phyloP scores from a whole-genome alignment of 192 early-diverging fungal genomes.

The Mortierella claussenii region DNA sequence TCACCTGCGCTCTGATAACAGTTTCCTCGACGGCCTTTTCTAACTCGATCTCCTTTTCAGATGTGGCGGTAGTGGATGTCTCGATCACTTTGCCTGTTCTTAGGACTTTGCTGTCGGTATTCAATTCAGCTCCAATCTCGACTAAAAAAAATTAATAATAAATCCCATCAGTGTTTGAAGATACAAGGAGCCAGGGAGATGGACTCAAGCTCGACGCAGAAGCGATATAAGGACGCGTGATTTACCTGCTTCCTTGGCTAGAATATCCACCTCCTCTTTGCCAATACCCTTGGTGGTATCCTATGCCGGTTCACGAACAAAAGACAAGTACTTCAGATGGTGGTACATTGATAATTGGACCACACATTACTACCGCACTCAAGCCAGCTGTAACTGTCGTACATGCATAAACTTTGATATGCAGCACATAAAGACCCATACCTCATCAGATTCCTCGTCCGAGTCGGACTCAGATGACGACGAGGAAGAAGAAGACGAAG shows the following conservation, averaged over 20 bases:
- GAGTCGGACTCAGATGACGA: slow-evolving; percentile 18
- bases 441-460: slow-evolving; percentile 25
- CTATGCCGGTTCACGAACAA: too few species aligned
- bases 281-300: slow-evolving; percentile 22
- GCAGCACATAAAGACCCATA: neutral
- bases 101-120: slow-evolving; percentile 37
- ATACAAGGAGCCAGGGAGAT: too few species aligned
- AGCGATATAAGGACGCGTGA: neutral
- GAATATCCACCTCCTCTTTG: slow-evolving; percentile 21
- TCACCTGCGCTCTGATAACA: slow-evolving; percentile 16
- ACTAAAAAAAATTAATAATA: too few species aligned
- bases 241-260: slow-evolving; percentile 41
- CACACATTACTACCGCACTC: too few species aligned
- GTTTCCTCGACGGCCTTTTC: slow-evolving; percentile 20
- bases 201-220: neutral
- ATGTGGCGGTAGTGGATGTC: neutral
- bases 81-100: slow-evolving; percentile 43
- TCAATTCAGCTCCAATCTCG: slow-evolving; percentile 12
- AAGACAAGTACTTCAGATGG: too few species aligned
- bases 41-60: neutral
- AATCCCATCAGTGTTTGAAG: too few species aligned
- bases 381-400: neutral
- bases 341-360: too few species aligned
- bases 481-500: too few species aligned
- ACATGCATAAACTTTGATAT: neutral